These are phyloP conservation scores for Kluyveromyces aestuarii DNA, from an alignment of 805 yeast species.

Conservation along the genomic window DNA sequence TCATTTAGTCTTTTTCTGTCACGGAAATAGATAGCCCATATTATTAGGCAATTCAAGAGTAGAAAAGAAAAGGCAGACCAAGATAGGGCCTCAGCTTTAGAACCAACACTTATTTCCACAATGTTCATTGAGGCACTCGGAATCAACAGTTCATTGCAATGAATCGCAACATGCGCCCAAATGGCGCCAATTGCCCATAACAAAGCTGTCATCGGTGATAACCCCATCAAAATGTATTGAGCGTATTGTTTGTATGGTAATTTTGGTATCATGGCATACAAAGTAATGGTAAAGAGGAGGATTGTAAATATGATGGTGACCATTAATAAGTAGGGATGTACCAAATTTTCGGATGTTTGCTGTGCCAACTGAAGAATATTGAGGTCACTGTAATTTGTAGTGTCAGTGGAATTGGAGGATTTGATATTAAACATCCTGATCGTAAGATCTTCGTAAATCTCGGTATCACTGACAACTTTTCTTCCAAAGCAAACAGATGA, in stretches of 20 bases:
- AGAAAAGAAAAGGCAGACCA: constrained; percentile 53
- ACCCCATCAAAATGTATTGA: constrained; percentile 21
- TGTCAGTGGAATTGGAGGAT: constrained; percentile 22
- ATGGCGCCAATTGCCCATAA: constrained; percentile 60
- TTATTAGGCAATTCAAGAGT: constrained; percentile 32
- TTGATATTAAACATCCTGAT: constrained; percentile 17
- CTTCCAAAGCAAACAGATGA: constrained; percentile 21
- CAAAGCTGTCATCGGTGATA: constrained; percentile 32
- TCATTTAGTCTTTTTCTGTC: constrained; percentile 23
- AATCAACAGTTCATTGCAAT: constrained; percentile 35
- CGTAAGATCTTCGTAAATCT: constrained; percentile 19
- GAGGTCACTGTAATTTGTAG: constrained; percentile 18
- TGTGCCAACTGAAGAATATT: constrained; percentile 41
- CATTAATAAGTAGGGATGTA: constrained; percentile 48
- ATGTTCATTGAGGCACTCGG: constrained; percentile 43
- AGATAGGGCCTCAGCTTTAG: constrained; percentile 46
- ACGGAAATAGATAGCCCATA: constrained; percentile 29
- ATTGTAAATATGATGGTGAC: constrained; percentile 38
- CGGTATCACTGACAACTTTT: constrained; percentile 13
- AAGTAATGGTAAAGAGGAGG: constrained; percentile 31
- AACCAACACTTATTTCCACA: constrained; percentile 37
- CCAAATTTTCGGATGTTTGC: constrained; percentile 35
- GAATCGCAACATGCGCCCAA: constrained; percentile 51
- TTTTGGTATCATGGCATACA: constrained; percentile 40
- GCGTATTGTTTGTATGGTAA: constrained; percentile 34